Evolutionary conservation across 2,329 filamentous ascomycete genomes (phyloP).

Genomic region (Ascochyta fabae): DNA sequence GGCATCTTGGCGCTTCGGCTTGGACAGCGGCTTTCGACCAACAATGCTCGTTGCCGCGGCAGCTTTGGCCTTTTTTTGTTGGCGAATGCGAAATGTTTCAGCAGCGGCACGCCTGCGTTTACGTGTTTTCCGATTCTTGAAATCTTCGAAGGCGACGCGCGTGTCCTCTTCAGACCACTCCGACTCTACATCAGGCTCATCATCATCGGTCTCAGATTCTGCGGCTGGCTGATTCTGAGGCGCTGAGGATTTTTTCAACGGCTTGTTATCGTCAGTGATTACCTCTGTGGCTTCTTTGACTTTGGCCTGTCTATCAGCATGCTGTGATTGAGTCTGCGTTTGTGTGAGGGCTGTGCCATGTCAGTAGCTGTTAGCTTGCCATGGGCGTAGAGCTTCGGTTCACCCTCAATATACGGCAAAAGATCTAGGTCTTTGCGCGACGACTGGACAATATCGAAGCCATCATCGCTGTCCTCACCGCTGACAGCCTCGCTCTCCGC

Average conservation of each 20-base stretch:
- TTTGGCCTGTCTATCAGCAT: conserved; percentile 1
- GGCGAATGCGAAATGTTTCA: conserved; percentile 58
- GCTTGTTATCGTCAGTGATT: conserved; percentile 19
- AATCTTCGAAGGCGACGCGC: conserved; percentile 66
- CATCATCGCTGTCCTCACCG: conserved; percentile 48
- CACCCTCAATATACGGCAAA: conserved; percentile 45
- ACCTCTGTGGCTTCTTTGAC: conserved; percentile 3
- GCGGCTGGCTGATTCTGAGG: background rate
- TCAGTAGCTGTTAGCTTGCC: conserved; percentile 9
- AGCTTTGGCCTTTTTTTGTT: conserved; percentile 55
- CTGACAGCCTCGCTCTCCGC: conserved; percentile 36
- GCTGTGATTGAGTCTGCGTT: conserved; percentile 33
- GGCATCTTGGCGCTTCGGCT: conserved; percentile 23
- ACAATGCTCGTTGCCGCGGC: conserved; percentile 52
- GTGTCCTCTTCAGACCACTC: conserved; percentile 61
- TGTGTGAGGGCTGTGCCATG: conserved; percentile 33
- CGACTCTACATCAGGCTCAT: conserved; percentile 20
- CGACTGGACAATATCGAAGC: conserved; percentile 51
- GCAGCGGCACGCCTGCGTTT: conserved; percentile 61
- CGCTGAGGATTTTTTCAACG: background rate
- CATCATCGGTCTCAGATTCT: conserved; percentile 20
- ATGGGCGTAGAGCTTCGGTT: background rate
- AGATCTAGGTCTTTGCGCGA: conserved; percentile 42
- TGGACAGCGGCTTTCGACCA: conserved; percentile 39
- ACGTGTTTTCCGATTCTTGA: conserved; percentile 64